Evolutionary conservation across 2,329 filamentous ascomycete species (phyloP), one percentile per base, ranked within the genome.

Genomic region (Arthrinium puccinioides): DNA sequence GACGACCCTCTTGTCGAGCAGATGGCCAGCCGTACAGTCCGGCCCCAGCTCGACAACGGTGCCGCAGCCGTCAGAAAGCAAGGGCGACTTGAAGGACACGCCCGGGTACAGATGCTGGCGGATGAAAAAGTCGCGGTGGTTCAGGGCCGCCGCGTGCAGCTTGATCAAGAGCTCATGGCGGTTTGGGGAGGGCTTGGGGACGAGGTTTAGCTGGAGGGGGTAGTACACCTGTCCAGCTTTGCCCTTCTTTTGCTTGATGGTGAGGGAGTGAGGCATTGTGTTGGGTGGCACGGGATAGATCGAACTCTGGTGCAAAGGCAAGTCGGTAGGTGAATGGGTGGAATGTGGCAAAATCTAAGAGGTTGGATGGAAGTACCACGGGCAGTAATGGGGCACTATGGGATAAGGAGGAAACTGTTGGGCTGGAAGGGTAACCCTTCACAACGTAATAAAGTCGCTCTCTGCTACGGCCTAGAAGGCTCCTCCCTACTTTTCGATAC

Each of bases 91-190:
- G 60, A 94, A 94, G 11, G 84, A 82, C 37, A 87, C 83, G 49
- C 77, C 83, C 0, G 90, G 90, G 67, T 97, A 97, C 28, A 94
- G 78, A 55, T 89, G 83, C 60, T 92, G 88, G 38, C 90, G 85
- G 62, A 94, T 84, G 67, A 96, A 97, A 49, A 94, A 78, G 61
- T 97, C 92, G 51, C 89, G 84, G 67, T 97, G 92, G 68, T 97
- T 97, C 35, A 97, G 79, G 11, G 90, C 84, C 2, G 82, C 85
- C 36, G 88, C 85, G 24, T 76, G 74, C 54, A 97, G 69, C 52
- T 77, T 79, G 44, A 97, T 67, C 6, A 94, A 69, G 47, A 95
- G 67, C 58, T 96, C 74, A 44, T 69, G 69, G 13, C 74, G 73
- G 19, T 75, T 72, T 0, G 82, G 82, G 2, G 66, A 68, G 19